Evolutionary conservation across 106 monocot species (phyloP), one percentile per base, ranked within the genome.

Genomic region (Chionographis japonica): DNA sequence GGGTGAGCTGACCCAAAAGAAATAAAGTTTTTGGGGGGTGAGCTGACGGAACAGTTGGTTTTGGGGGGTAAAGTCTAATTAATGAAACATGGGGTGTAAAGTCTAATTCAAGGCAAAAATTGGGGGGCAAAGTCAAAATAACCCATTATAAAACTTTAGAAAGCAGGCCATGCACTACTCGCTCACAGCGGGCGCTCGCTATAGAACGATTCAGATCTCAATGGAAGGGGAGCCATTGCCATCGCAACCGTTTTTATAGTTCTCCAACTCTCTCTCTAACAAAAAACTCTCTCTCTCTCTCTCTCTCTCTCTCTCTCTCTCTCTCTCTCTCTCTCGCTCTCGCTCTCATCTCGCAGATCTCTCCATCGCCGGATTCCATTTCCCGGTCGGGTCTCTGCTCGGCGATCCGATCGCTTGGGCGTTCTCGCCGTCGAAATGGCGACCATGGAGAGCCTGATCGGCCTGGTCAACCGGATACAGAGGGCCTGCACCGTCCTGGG

Each of bases 361-460:
- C 63, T 37, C 40, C 46, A 8, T 15, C 35, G 11, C 66, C 36
- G 6, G 27, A 27, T 27, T 27, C 27, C 27, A 27, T 27, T 27
- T 27, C 27, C 27, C 27, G 1, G 0, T 27, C 27, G 27, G 27
- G 27, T 27, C 0, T 27, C 27, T 27, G 27, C 27, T 27, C 1
- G 27, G 27, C 27, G 27, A 27, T 27, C 27, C 27, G 27, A 27
- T 27, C 27, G 0, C 27, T 27, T 52, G 3, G 15, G 12, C 54
- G 38, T 7, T 56, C 68, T 38, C 36, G 55, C 53, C 16, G 20
- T 18, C 14, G 40, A 41, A 72, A 90, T 90, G 82, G 62, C 86
- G 75, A 86, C 85, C 43, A 90, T 90, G 90, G 90, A 86, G 86
- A 84, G 90, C 86, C 52, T 90, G 60, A 90, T 90, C 68, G 86